Evolutionary conservation across 2,329 filamentous ascomycete species (phyloP), one percentile per base, ranked within the genome.

Genomic region (Paraconiothyrium sp.): DNA sequence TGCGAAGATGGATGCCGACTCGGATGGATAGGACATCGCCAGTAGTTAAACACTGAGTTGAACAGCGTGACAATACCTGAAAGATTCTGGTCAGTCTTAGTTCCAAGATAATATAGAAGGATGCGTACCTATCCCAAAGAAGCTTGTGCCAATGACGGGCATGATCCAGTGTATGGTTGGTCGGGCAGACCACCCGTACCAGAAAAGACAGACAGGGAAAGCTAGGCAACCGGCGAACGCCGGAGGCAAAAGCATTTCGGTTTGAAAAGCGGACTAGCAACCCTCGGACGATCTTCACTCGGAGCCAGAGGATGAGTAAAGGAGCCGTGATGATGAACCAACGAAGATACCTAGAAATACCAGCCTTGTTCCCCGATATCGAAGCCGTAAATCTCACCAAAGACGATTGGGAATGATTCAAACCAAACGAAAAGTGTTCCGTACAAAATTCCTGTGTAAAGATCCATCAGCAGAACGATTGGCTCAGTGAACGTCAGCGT

Each of bases 1-100:
- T 2, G 78, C 78, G 22, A 80, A 69, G 3, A 80, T 75, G 13
- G 67, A 74, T 8, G 78, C 78, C 1, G 76, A 75, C 39, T 78
- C 67, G 34, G 75, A 66, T 8, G 78, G 76, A 54, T 80, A 81
- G 1, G 76, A 72, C 48, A 79, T 74, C 7, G 72, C 71, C 0
- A 78, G 60, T 81, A 81, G 64, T 77, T 83, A 35, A 84, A 74
- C 1, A 83, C 77, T 1, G 72, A 72, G 54, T 82, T 82, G 70
- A 83, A 83, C 20, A 84, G 73, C 9, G 82, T 66, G 62, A 82
- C 52, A 1, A 64, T 59, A 41, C 54, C 49, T 52, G 20, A 14
- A 39, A 54, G 14, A 32, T 35, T 4, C 24, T 11, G 44, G 44
- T 47, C 3, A 47, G 24, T 47, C 7, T 7, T 47, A n/a, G 10